Evolutionary conservation across 257 asterid species (phyloP), one percentile per base, ranked within the genome.

Genomic region (Catharanthus roseus): DNA sequence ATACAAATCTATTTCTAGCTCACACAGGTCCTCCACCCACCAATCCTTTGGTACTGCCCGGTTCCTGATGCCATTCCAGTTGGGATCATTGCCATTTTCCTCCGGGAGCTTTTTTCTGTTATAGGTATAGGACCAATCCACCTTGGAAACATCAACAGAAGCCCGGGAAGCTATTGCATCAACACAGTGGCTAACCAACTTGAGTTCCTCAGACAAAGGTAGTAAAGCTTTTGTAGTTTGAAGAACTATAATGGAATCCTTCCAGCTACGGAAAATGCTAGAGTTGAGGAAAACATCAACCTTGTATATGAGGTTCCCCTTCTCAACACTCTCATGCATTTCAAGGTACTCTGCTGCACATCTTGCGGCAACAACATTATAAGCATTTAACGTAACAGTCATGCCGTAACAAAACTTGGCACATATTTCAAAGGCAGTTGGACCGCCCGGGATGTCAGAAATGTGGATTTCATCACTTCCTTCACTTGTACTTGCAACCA

Each of bases 11-110:
- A 91, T 82, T 41, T 95, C 97, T 21, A 91, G 96, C 68, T 95
- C 99, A 21, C 80, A 84, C 24, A 91, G 74, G 74, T 95, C 97
- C 85, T 95, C 99, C 12, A 87, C 97, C 97, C 97, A 95, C 99
- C 99, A 95, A 82, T 93, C 97, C 61, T 75, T 79, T 0, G 99
- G 99, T 16, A 91, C 89, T 60, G 24, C 56, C 60, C 96, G 82
- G 75, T 65, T 86, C 75, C 95, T 79, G 44, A 93, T 75, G 31
- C 88, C 83, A 24, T 85, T 86, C 90, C 86, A 81, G 81, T 74
- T 71, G 38, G 87, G 81, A 65, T 90, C 95, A 15, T 80, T 78
- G 75, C 88, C 93, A 15, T 78, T 89, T 69, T 93, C 99, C 72
- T 87, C 99, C 0, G 79, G 68, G n/a, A 85, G 77, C 89, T 89